Evolutionary conservation across 495 filamentous ascomycete genomes (phyloP).

Genomic region (Rusavskia elegans): DNA sequence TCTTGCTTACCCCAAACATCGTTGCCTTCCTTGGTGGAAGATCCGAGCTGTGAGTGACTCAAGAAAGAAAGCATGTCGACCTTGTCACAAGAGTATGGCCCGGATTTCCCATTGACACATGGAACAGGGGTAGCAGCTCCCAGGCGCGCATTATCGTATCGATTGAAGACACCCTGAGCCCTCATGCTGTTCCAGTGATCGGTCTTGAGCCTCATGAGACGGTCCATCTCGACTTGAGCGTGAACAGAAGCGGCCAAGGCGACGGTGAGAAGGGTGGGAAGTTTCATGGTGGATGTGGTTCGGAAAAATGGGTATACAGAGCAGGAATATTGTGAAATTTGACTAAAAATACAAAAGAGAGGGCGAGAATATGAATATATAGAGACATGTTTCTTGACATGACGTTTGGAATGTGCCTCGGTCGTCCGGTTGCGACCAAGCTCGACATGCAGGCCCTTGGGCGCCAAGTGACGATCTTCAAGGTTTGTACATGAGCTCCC

Average conservation of each 20-base stretch:
- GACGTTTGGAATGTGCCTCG: too few species aligned
- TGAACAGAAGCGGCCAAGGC: neutral
- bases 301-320: neutral
- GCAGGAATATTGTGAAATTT: too few species aligned
- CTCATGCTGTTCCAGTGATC: neutral
- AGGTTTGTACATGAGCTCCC: too few species aligned
- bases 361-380: too few species aligned
- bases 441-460: too few species aligned
- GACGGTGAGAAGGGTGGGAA: neutral
- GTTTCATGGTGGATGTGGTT: neutral
- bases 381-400: too few species aligned
- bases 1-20: conserved; percentile 15
- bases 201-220: neutral
- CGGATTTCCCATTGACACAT: neutral
- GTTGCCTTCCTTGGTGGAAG: conserved; percentile 15
- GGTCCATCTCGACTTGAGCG: conserved; percentile 1
- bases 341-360: too few species aligned
- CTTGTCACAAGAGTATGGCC: conserved; percentile 25
- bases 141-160: neutral
- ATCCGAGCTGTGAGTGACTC: conserved; percentile 31
- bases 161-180: neutral
- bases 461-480: too few species aligned
- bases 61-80: conserved; percentile 40
- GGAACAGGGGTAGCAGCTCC: neutral
- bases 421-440: too few species aligned